Evolutionary conservation across 257 asterid genomes (phyloP), one percentile per base, ranked within the genome.

Genomic region (Penstemon davidsonii): DNA sequence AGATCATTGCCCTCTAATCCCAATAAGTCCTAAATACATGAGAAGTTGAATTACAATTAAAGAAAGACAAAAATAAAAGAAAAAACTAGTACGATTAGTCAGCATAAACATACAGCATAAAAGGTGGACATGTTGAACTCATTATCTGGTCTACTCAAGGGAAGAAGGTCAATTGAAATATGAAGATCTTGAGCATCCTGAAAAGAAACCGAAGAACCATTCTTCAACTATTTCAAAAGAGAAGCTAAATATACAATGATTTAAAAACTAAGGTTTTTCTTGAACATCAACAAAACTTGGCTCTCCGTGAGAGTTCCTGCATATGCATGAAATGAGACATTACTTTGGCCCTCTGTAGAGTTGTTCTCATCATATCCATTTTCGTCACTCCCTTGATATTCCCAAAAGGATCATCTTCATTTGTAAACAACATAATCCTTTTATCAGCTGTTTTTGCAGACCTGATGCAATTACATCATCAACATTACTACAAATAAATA

Each of bases 111-210:
- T 81, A 92, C 98, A 76, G 96, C 92, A 86, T 93, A 93, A 75
- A 90, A 93, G 37, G 75, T 82, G 66, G 96, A 80, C 50, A 86
- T 62, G 15, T 90, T 87, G 87, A 93, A 93, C 74, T 93, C 96
- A 9, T 84, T 87, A 75, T 83, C 89, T 40, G 86, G 84, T 69
- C 73, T 85, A 73, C 87, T 87, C 75, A 93, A 83, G 64, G 99
- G 99, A 10, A 93, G 96, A 72, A 90, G 88, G 76, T 93, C 96
- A 55, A 93, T 87, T 62, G 90, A 82, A 75, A 93, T 88, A 81
- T 90, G 90, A 80, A 90, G 94, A 79, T 90, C 99, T 82, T 85
- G 96, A 83, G 96, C 89, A 83, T 93, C 99, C 98, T 92, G 89
- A 71, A 80, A 75, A 75, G 58, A 51, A 53, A 5, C 57, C 55